Percentiles rank a stretch among this genome's conserved stretches.
Conservation (phyloP, 106 monocot genomes). For the Dioscorea dumetorum region DNA sequence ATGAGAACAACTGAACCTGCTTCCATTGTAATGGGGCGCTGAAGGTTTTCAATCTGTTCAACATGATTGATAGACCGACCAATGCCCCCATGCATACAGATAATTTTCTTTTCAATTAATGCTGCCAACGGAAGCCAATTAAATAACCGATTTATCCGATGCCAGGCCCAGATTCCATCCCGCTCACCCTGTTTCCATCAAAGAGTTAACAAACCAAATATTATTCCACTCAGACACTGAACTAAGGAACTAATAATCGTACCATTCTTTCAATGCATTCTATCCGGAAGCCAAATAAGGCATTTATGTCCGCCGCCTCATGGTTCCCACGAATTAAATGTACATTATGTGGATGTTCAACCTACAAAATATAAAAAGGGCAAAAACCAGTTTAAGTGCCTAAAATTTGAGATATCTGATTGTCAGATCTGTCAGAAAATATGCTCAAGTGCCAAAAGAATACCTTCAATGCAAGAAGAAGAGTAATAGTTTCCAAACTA, state of each 20-base stretch:
- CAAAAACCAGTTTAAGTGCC: not conserved
- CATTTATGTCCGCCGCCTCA: slow-evolving; percentile 99
- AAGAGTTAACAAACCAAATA: too few relatives aligned
- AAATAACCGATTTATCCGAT: slow-evolving; percentile 87
- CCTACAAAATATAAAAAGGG: slow-evolving; percentile 30
- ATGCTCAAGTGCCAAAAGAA: not conserved
- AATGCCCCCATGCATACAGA: slow-evolving; percentile 99
- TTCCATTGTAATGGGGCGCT: slow-evolving; percentile 99
- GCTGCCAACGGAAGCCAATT: slow-evolving; percentile 99
- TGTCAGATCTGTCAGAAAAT: too few relatives aligned
- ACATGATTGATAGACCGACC: slow-evolving; percentile 96
- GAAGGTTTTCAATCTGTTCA: slow-evolving; percentile 92
- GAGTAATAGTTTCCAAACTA: slow-evolving; percentile 95
- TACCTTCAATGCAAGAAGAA: slow-evolving; percentile 98
- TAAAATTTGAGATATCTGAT: not conserved
- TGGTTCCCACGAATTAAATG: slow-evolving; percentile 99
- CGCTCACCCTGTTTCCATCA: slow-evolving; percentile 69
- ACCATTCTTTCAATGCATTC: slow-evolving; percentile 99
- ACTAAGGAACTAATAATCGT: not conserved
- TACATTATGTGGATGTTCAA: slow-evolving; percentile 89
- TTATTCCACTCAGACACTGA: too few relatives aligned
- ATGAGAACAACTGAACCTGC: slow-evolving; percentile 96
- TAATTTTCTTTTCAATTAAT: slow-evolving; percentile 95
- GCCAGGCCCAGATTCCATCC: slow-evolving; percentile 99
- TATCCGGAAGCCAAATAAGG: slow-evolving; percentile 95